A percentile compares a stretch with the other conserved stretches of the same genome.
Evolutionary conservation across 2,329 filamentous ascomycete species (phyloP).

Genomic region (Aspergillus candidus): DNA sequence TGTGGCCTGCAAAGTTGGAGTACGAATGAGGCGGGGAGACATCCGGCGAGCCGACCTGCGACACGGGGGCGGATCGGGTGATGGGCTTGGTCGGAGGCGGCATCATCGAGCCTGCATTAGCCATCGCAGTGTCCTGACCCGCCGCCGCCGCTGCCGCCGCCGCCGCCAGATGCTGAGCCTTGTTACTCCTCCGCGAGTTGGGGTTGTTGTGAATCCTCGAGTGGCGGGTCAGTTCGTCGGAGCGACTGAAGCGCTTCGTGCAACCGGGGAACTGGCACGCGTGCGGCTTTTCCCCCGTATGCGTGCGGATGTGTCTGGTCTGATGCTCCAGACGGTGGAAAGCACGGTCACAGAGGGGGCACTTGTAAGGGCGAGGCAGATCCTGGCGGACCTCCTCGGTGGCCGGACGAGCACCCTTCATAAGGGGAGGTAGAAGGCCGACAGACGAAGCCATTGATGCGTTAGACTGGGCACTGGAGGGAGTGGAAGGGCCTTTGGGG

Average conservation of each 20-base stretch:
- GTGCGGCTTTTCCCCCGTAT: constrained; percentile 97
- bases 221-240: constrained; percentile 92
- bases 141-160: constrained; percentile 51
- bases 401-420: constrained; percentile 47
- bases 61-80: constrained; percentile 81
- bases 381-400: constrained; percentile 63
- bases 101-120: constrained; percentile 59
- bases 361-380: constrained; percentile 95
- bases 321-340: constrained; percentile 98
- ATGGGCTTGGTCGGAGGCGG: constrained; percentile 72
- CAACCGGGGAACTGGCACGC: constrained; percentile 92
- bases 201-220: constrained; percentile 99
- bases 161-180: constrained; percentile 60
- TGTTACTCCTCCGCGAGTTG: constrained; percentile 90
- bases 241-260: constrained; percentile 94
- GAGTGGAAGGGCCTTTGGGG: constrained; percentile 24
- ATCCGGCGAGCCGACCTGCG: constrained; percentile 84
- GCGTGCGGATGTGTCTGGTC: constrained; percentile 84
- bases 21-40: constrained; percentile 92
- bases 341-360: constrained; percentile 94
- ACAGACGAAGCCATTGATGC: constrained; percentile 40
- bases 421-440: constrained; percentile 40
- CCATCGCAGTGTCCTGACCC: constrained; percentile 45
- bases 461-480: constrained; percentile 22
- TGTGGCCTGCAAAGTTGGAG: constrained; percentile 54